phyloP scores from a whole-genome alignment of 495 filamentous ascomycete genomes.

The Podospora pseudopauciseta region DNA sequence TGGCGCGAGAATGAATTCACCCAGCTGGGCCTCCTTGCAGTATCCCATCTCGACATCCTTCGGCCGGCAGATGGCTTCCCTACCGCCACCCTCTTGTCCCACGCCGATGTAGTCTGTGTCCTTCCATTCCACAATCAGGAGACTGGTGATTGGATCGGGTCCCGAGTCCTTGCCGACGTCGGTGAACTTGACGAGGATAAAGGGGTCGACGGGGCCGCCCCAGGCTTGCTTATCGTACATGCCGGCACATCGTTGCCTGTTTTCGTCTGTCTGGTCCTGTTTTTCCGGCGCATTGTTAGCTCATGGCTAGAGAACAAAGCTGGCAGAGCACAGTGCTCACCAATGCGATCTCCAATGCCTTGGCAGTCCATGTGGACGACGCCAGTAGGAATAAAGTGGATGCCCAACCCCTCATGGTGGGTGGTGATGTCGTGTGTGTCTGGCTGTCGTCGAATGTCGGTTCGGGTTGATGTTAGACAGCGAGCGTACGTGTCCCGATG shows the following conservation, averaged over 20 bases:
- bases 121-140: conserved; percentile 92
- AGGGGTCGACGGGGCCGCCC: conserved; percentile 85
- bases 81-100: conserved; percentile 27
- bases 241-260: conserved; percentile 86
- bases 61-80: conserved; percentile 74
- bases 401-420: conserved; percentile 43
- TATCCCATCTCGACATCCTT: conserved; percentile 59
- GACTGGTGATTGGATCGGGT: conserved; percentile 72
- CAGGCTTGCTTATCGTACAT: conserved; percentile 93
- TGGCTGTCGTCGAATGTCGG: conserved; percentile 7
- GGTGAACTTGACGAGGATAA: conserved; percentile 79
- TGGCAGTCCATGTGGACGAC: conserved; percentile 53
- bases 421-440: conserved; percentile 16
- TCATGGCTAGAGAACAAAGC: not conserved
- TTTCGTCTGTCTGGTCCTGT: conserved; percentile 70
- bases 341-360: conserved; percentile 62
- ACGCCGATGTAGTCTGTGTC: conserved; percentile 77
- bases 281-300: conserved; percentile 5
- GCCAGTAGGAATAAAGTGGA: conserved; percentile 40
- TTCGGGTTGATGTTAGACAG: not conserved
- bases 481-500: conserved; percentile 5
- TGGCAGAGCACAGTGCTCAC: conserved; percentile 11
- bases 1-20: conserved; percentile 76
- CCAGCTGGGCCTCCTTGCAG: conserved; percentile 71
- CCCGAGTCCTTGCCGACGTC: conserved; percentile 51